Conservation (phyloP, 495 filamentous ascomycete genomes). For the Aspergillus diversus region DNA sequence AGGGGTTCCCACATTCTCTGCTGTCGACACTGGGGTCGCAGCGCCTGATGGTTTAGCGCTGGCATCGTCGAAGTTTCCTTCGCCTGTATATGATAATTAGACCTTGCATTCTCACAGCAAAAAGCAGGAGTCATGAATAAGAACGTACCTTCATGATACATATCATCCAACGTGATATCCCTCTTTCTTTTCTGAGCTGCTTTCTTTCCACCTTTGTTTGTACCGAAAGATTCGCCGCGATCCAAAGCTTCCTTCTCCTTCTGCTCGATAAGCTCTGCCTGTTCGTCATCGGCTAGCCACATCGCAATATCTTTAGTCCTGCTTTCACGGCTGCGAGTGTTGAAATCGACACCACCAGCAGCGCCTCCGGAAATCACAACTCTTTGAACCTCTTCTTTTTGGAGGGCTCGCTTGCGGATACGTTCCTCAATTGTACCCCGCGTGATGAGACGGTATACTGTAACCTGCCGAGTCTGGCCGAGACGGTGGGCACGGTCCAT, state of each 20-base stretch:
- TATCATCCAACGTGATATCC: conserved; percentile 85
- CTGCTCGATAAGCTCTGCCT: conserved; percentile 86
- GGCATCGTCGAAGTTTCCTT: conserved; percentile 89
- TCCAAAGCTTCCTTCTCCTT: conserved; percentile 82
- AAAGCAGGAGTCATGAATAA: background rate
- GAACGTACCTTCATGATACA: conserved; percentile 95
- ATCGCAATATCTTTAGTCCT: conserved; percentile 94
- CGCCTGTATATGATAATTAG: conserved; percentile 59
- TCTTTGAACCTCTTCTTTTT: conserved; percentile 99
- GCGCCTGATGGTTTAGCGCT: conserved; percentile 79
- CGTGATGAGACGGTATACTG: conserved; percentile 96
- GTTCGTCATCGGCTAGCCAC: conserved; percentile 95
- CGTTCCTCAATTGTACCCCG: conserved; percentile 97
- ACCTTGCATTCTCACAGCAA: background rate
- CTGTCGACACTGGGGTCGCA: conserved; percentile 71
- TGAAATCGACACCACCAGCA: conserved; percentile 86
- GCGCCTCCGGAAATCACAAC: conserved; percentile 95
- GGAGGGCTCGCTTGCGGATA: conserved; percentile 93
- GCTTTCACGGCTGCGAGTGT: conserved; percentile 85
- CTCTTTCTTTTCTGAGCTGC: conserved; percentile 65
- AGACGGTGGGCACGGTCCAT: conserved; percentile 99
- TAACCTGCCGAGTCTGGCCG: conserved; percentile 93
- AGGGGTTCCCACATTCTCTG: conserved; percentile 50
- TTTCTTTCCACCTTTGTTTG: conserved; percentile 59
- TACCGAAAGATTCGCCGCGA: conserved; percentile 52